phyloP scores from a whole-genome alignment of 768 basidiomycete genomes.

The Trametes meyenii region DNA sequence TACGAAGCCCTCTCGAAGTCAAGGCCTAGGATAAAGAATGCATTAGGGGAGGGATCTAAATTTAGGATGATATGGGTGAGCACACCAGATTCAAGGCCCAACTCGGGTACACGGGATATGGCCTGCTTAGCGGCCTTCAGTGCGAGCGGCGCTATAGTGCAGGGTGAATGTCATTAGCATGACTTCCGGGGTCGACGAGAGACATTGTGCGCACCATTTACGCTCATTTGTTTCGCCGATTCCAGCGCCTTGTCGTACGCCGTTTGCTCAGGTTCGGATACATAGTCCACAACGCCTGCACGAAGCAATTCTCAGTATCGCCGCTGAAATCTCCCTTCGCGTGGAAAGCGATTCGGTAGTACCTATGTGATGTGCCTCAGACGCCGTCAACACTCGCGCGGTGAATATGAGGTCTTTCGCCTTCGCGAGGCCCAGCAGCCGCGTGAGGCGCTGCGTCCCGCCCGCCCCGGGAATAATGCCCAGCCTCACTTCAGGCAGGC shows the following conservation, averaged over 20 bases:
- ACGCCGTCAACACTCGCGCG: slow-evolving; percentile 65
- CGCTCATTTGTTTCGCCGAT: slow-evolving; percentile 68
- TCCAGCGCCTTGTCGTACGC: slow-evolving; percentile 72
- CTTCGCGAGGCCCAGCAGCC: slow-evolving; percentile 75
- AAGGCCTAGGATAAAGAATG: slow-evolving; percentile 54
- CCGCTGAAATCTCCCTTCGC: background rate
- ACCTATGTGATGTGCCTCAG: slow-evolving; percentile 77
- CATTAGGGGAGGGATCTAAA: background rate
- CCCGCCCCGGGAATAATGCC: slow-evolving; percentile 93
- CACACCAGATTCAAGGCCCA: slow-evolving; percentile 75
- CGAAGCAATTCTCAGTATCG: background rate
- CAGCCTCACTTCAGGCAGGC: slow-evolving; percentile 75
- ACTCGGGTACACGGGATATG: slow-evolving; percentile 77
- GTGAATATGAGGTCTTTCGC: slow-evolving; percentile 90
- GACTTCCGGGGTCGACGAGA: background rate
- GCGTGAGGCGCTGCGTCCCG: slow-evolving; percentile 81
- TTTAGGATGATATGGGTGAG: background rate
- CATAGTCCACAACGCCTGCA: slow-evolving; percentile 80
- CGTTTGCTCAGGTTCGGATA: slow-evolving; percentile 59
- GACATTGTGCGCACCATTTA: slow-evolving; percentile 54
- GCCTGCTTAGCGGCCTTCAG: slow-evolving; percentile 87
- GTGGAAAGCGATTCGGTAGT: slow-evolving; percentile 32
- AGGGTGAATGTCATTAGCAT: background rate
- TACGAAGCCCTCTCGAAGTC: slow-evolving; percentile 90
- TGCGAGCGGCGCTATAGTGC: slow-evolving; percentile 74